phyloP scores from a whole-genome alignment of 306 rosid species.

The Delonix regia region DNA sequence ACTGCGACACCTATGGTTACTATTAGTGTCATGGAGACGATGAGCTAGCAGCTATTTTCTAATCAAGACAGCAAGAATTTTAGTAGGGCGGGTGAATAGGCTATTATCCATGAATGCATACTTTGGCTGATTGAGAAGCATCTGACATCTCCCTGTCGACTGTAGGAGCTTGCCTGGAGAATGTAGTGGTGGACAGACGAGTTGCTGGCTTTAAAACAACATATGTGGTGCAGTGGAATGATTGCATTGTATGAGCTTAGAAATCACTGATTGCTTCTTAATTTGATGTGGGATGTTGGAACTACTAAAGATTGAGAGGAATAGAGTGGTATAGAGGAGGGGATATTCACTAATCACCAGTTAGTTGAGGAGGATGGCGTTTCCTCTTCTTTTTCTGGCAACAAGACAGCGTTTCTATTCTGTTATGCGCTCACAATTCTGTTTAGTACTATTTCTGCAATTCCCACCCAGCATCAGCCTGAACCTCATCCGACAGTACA shows the following conservation, averaged over 20 bases:
- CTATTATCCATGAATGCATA: not conserved
- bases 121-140: conserved; percentile 5
- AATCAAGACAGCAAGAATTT: not conserved
- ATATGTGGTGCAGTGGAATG: conserved; percentile 9
- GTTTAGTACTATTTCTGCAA: not conserved
- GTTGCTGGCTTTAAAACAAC: conserved; percentile 27
- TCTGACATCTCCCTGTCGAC: conserved; percentile 31
- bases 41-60: too few species aligned
- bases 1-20: not conserved
- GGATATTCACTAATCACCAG: not conserved
- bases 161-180: conserved; percentile 24
- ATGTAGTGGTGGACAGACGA: not conserved
- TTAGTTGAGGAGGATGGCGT: not conserved
- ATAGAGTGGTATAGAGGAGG: too few species aligned
- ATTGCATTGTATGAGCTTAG: not conserved
- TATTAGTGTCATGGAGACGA: not conserved
- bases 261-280: too few species aligned
- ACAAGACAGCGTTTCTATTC: too few species aligned
- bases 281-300: too few species aligned
- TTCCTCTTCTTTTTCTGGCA: too few species aligned
- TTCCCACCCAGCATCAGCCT: not conserved
- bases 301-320: too few species aligned
- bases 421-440: not conserved
- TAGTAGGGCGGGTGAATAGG: not conserved
- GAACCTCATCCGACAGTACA: not conserved